A percentile compares a stretch with the other conserved stretches of the same genome.
Evolutionary conservation across 306 rosid species (phyloP).

Genomic region (Coriaria nepalensis): DNA sequence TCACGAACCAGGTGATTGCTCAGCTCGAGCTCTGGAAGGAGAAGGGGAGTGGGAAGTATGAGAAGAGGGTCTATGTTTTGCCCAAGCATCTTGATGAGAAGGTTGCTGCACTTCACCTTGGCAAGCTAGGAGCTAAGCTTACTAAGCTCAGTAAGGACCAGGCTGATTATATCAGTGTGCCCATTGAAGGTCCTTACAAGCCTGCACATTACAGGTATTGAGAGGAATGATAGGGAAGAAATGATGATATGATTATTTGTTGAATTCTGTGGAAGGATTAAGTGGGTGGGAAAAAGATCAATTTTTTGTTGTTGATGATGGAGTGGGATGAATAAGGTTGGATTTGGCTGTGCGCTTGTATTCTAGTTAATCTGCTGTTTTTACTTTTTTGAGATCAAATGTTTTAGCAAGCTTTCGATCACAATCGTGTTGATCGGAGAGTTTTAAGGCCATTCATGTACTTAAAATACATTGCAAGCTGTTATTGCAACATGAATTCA

Average conservation of each 20-base stretch:
- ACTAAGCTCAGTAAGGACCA: conserved; percentile 76
- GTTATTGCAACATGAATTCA: too few species aligned
- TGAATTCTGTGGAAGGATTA: conserved; percentile 5
- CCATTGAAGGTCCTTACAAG: conserved; percentile 91
- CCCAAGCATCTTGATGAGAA: conserved; percentile 96
- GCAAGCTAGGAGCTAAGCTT: conserved; percentile 88
- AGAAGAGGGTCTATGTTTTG: conserved; percentile 83
- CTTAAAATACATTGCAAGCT: too few species aligned
- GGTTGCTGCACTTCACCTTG: conserved; percentile 90
- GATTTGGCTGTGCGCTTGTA: neutral
- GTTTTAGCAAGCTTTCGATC: too few species aligned
- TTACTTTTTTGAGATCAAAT: too few species aligned
- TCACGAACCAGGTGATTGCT: conserved; percentile 95
- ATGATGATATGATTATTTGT: too few species aligned
- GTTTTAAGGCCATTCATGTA: too few species aligned
- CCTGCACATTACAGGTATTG: conserved; percentile 85
- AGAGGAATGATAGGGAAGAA: conserved; percentile 9
- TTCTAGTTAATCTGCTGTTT: neutral
- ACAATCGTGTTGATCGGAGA: too few species aligned
- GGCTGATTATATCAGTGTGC: conserved; percentile 82
- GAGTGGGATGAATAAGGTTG: conserved; percentile 11
- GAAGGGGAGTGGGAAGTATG: conserved; percentile 59
- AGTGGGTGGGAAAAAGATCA: conserved; percentile 5
- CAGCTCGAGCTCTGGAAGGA: conserved; percentile 95
- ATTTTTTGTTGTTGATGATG: conserved; percentile 4